phyloP scores from a whole-genome alignment of 495 filamentous ascomycete genomes.

The Aspergillus nanangensis region DNA sequence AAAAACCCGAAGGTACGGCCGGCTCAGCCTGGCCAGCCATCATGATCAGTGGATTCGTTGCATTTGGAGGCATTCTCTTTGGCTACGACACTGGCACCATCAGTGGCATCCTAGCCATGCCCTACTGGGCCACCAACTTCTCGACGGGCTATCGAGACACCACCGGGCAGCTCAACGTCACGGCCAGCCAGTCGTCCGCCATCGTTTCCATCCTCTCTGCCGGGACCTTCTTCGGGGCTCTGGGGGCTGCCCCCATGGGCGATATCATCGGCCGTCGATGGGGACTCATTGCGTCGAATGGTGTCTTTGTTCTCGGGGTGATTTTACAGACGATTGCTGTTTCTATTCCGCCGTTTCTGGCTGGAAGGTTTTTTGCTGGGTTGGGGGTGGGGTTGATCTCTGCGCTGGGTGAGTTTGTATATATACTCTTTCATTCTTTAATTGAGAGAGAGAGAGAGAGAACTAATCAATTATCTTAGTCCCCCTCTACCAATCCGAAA shows the following conservation, averaged over 20 bases:
- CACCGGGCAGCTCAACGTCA: not conserved
- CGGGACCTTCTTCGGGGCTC: not conserved
- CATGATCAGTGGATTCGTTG: not conserved
- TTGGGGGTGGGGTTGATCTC: not conserved
- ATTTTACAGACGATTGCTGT: not conserved
- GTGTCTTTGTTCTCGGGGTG: not conserved
- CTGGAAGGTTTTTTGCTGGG: not conserved
- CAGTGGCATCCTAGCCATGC: slow-evolving; percentile 1
- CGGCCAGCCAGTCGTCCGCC: not conserved
- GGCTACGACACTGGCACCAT: not conserved
- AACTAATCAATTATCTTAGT: not conserved
- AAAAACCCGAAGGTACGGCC: not conserved
- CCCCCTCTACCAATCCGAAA: not conserved
- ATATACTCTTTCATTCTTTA: not conserved
- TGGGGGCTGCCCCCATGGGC: not conserved
- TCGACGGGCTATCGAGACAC: not conserved
- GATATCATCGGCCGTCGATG: not conserved
- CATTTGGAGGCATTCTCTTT: not conserved
- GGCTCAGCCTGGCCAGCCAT: not conserved
- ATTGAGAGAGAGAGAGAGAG: not conserved
- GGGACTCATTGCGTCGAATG: not conserved
- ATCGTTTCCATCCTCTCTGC: not conserved
- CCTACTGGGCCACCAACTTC: not conserved
- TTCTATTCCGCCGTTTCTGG: not conserved
- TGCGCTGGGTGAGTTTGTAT: not conserved